A percentile compares a stretch with the other conserved stretches of the same genome.
Conservation (phyloP, 139 green algal species). For the Coelastrella sp. region DNA sequence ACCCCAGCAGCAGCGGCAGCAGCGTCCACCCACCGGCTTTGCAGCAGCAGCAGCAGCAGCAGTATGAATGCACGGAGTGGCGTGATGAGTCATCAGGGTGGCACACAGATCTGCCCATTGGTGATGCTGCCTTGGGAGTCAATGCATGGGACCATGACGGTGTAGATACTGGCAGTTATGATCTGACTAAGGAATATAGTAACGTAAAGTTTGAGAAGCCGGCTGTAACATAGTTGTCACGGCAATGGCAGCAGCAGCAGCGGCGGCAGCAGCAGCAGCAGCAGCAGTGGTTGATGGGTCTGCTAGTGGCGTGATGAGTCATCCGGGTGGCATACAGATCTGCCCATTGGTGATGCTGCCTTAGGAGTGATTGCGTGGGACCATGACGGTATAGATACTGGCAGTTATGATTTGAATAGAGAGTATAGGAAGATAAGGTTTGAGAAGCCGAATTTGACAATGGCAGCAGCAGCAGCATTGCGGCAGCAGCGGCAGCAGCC, state of each 20-base stretch:
- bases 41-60: slow-evolving; percentile 33
- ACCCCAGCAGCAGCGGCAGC: neutral
- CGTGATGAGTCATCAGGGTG: neutral
- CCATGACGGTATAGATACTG: slow-evolving; percentile 2
- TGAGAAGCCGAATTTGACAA: no score
- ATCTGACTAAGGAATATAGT: neutral
- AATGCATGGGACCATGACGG: neutral
- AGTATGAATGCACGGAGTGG: slow-evolving; percentile 29
- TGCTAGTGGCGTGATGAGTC: slow-evolving; percentile 2
- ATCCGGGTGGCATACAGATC: neutral
- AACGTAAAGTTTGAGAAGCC: no score
- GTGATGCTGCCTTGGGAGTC: neutral
- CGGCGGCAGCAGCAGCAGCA: no score
- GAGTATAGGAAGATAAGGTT: no score
- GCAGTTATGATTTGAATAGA: neutral
- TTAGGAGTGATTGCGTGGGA: neutral
- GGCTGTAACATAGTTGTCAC: no score
- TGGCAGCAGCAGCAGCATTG: no score
- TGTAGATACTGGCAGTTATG: slow-evolving; percentile 10
- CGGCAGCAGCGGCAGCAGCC: no score
- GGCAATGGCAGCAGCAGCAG: no score
- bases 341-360: slow-evolving; percentile 21
- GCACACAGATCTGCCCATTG: slow-evolving; percentile 29
- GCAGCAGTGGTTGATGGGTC: no score
- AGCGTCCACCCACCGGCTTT: neutral